Conservation (phyloP, 768 basidiomycete genomes). For the Leccinellum rugosiceps region DNA sequence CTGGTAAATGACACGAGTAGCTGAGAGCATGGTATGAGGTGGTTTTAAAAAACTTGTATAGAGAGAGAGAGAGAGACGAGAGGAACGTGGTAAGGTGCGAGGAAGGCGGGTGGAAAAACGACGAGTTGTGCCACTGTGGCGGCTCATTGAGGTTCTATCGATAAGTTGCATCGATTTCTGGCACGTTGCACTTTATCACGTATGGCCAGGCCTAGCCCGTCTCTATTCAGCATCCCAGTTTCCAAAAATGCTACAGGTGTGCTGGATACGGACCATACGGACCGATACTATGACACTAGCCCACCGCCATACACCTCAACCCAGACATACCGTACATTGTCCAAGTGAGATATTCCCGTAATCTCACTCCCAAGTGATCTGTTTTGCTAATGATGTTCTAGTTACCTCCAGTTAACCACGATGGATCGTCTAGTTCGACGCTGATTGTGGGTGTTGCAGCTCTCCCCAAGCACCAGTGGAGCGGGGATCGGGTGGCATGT, state of each 20-base stretch:
- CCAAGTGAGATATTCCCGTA: not conserved
- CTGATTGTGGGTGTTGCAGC: not conserved
- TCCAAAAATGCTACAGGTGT: not conserved
- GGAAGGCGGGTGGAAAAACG: constrained; percentile 5
- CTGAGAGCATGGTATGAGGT: constrained; percentile 5
- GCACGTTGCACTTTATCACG: not conserved
- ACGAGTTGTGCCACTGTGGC: not conserved
- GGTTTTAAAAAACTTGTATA: not conserved
- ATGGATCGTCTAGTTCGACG: not conserved
- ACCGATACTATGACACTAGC: not conserved
- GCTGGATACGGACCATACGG: not conserved
- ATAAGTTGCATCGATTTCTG: not conserved
- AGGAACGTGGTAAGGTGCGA: not conserved
- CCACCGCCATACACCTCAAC: no score
- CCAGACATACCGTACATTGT: not conserved
- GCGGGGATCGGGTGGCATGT: not conserved
- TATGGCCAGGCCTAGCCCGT: not conserved
- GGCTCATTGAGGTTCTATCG: not conserved
- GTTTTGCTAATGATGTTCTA: not conserved
- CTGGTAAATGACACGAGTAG: constrained; percentile 23
- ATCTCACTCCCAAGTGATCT: no score
- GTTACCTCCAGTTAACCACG: not conserved
- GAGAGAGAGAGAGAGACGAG: constrained; percentile 2
- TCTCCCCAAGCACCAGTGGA: not conserved
- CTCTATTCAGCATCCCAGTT: not conserved